Conservation (phyloP, 2,329 filamentous ascomycete genomes). For the Plenodomus lindquistii region DNA sequence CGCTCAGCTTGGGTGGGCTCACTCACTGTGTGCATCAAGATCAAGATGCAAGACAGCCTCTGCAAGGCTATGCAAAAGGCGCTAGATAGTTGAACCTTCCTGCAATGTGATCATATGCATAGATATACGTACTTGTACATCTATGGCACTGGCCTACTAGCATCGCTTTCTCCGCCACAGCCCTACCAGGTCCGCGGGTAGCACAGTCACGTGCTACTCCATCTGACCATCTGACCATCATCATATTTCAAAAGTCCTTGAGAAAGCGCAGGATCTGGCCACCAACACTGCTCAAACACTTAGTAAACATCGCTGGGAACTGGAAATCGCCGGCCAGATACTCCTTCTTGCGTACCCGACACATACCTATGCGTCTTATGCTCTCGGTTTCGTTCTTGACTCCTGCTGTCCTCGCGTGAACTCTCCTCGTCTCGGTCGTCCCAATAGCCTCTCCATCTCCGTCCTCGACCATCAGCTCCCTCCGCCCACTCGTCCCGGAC, state of each 20-base stretch:
- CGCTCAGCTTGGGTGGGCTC: too few relatives aligned
- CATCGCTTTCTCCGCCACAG: constrained; percentile 2
- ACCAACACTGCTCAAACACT: constrained; percentile 17
- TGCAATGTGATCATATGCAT: too few relatives aligned
- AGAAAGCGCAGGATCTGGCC: constrained; percentile 20
- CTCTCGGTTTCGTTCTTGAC: constrained; percentile 25
- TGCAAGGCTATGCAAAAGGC: too few relatives aligned
- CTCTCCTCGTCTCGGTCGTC: constrained; percentile 11
- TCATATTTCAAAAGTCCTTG: constrained; percentile 22
- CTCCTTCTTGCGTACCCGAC: constrained; percentile 39
- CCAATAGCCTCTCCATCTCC: background rate
- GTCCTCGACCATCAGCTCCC: constrained; percentile 16
- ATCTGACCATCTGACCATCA: background rate
- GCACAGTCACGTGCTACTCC: background rate
- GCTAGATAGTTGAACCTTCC: too few relatives aligned
- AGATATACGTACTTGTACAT: too few relatives aligned
- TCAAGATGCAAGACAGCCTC: too few relatives aligned
- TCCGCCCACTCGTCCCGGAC: constrained; percentile 33
- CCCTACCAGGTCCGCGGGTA: constrained; percentile 3
- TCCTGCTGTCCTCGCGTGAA: constrained; percentile 15
- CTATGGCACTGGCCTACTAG: constrained; percentile 2
- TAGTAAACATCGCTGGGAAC: constrained; percentile 26
- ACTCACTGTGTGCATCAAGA: too few relatives aligned
- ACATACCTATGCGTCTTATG: constrained; percentile 39
- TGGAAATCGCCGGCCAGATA: constrained; percentile 39